Base-by-base conservation (phyloP, 1,139 yeast species). In the Yamadazyma pseudoaaseri region DNA sequence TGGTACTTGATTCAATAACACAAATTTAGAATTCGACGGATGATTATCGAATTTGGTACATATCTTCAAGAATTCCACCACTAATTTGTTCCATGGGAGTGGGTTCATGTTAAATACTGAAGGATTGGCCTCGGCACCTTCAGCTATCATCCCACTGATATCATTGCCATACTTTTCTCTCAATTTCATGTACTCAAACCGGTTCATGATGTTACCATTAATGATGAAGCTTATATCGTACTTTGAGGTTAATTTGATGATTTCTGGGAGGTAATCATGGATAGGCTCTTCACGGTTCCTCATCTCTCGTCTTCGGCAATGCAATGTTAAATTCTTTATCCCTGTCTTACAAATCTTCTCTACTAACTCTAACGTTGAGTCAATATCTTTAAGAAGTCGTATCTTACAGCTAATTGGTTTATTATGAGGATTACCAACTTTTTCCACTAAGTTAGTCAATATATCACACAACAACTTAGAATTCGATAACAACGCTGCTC, bases 401-500 rank as follows among this genome's bases (percentile, higher is more conserved):
- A 92, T 92, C 57, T 92, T 92, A 42, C 89, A 95, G 51, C 95
- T 84, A 40, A 92, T 87, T 17, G 96, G 86, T 47, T 87, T 86
- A 15, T 70, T 61, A 49, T 76, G 60, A 3, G 95, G 95, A 38
- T 60, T 68, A 5, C 98, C 98, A 1, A 92, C 92, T 43, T 87
- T 71, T 16, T 70, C 69, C 1, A 92, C 97, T 35, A 92, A 64
- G 10, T 73, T 72, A 3, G 60, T 58, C 38, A 92, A 62, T 22
- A 92, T 92, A 13, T 72, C 70, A 47, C 81, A 84, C 20, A 92
- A 66, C 30, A 75, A 61, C 30, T 86, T 96, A 0, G 97, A 97
- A 0, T 90, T 86, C 29, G 74, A 66, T 39, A 92, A 66, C 30
- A 92, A 65, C 1, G 96, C 97, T 3, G 97, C 96, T 4, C 98